Conservation (phyloP, 75 land plant species). For the Cupressus sempervirens region DNA sequence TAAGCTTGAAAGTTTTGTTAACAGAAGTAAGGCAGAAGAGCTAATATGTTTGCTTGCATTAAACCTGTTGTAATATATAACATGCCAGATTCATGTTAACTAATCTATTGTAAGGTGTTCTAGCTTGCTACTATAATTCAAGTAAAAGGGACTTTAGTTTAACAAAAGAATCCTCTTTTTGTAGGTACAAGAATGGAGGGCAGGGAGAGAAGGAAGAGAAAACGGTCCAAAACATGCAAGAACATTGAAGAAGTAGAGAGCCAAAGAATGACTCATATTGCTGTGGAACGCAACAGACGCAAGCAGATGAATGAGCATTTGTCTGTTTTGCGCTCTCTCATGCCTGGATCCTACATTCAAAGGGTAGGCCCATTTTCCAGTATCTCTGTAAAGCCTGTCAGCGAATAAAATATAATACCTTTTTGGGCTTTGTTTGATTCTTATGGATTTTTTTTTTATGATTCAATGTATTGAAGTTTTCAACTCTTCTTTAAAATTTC, state of each 20-base stretch:
- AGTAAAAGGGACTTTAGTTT: not conserved
- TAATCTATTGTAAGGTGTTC: not conserved
- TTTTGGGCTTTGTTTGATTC: too few species aligned
- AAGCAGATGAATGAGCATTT: constrained; percentile 92
- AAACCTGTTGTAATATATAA: too few species aligned
- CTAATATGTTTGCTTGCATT: constrained; percentile 3
- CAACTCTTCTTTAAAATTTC: not conserved
- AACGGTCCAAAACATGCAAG: constrained; percentile 30
- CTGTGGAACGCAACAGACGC: constrained; percentile 84
- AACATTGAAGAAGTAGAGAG: constrained; percentile 56
- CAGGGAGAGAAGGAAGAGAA: constrained; percentile 25
- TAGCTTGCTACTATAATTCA: not conserved
- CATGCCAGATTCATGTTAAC: not conserved
- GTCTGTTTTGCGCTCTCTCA: constrained; percentile 71
- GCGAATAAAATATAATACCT: too few species aligned
- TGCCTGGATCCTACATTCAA: constrained; percentile 80
- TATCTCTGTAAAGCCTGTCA: too few species aligned
- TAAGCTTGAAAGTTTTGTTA: too few species aligned
- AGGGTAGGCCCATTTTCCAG: constrained; percentile 32
- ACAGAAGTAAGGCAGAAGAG: too few species aligned
- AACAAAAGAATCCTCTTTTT: not conserved
- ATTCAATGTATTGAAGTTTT: too few species aligned
- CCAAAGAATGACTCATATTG: constrained; percentile 81
- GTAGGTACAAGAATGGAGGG: constrained; percentile 24
- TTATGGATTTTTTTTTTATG: too few species aligned